Evolutionary conservation across 352 stramenopile species (phyloP), one percentile per base, ranked within the genome.

Genomic region (Pythium periplocum): DNA sequence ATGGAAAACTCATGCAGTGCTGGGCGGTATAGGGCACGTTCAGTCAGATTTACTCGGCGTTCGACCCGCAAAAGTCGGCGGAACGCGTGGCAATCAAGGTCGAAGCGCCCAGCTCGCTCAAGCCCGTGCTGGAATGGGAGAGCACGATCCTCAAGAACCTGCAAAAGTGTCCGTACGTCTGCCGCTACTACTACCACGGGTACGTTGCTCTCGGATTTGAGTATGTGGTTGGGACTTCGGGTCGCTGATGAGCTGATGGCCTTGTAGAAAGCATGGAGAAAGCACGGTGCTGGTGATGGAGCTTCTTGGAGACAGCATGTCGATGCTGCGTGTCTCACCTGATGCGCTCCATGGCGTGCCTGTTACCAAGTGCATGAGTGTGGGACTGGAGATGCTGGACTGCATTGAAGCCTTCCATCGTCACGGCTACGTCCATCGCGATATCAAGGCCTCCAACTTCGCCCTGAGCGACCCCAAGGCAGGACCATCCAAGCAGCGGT

Each of bases 391-490:
- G 68, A 95, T 96, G 86, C 64, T 96, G 53, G 78, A 93, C 50
- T 89, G 78, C 51, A 90, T 96, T 40, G 83, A 95, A 51, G 78
- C 83, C 1, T 93, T 94, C 47, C 86, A 96, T 62, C 67, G 64
- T 31, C 81, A 90, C 51, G 86, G 85, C 7, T 96, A 90, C 55
- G 81, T 96, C 17, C 86, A 96, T 53, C 81, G 84, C 6, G 86
- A 96, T 61, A 88, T 96, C 56, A 96, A 96, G 61, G 83, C 86
- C 11, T 93, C 83, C 17, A 96, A 96, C 53, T 95, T 96, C 62
- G 86, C 83, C 9, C 62, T 93, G 7, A 83, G 69, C 33, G 65
- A 72, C 39, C 51, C 51, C 41, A 86, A 84, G 60, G 63, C 66
- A 41, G 50, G 45, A 10, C 7, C 45, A 10, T n/a, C 11, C 26